Conservation (phyloP, 1,284 basidiomycete genomes). For the Stereum hirsutum region DNA sequence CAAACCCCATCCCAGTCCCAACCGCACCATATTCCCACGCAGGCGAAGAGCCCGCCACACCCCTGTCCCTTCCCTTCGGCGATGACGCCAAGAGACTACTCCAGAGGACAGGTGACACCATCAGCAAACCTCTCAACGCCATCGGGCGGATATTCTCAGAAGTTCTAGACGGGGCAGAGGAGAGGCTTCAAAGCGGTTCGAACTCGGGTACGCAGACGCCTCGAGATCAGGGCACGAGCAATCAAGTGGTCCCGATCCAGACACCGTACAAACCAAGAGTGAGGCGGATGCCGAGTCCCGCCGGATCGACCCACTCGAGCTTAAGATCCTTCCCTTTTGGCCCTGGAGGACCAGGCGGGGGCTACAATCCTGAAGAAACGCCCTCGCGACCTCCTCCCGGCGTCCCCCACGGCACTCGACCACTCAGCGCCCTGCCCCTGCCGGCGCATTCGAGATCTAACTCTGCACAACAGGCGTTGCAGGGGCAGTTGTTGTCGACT, state of each 20-base stretch:
- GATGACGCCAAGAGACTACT: conserved; percentile 78
- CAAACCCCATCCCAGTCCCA: conserved; percentile 14
- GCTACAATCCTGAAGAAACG: conserved; percentile 5
- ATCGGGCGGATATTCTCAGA: conserved; percentile 83
- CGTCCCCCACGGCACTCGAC: conserved; percentile 20
- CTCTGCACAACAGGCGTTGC: conserved; percentile 2
- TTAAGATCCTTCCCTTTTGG: conserved; percentile 20
- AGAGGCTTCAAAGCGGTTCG: conserved; percentile 15
- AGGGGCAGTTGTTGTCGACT: conserved; percentile 29
- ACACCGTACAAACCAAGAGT: conserved; percentile 71
- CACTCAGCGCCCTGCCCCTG: background rate
- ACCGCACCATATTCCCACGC: conserved; percentile 39
- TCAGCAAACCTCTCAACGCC: conserved; percentile 81
- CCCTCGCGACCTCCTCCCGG: conserved; percentile 23
- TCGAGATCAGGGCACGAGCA: conserved; percentile 24
- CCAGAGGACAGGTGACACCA: conserved; percentile 81
- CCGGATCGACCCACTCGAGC: conserved; percentile 18
- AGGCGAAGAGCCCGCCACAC: conserved; percentile 82
- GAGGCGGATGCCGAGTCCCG: conserved; percentile 24
- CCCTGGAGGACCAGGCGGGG: conserved; percentile 11
- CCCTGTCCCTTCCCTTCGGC: conserved; percentile 52
- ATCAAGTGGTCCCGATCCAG: conserved; percentile 30
- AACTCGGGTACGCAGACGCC: conserved; percentile 4
- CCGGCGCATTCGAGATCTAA: background rate
- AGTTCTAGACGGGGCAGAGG: conserved; percentile 49